Conservation (phyloP, 1,284 basidiomycete genomes). For the Tausonia pullulans region DNA sequence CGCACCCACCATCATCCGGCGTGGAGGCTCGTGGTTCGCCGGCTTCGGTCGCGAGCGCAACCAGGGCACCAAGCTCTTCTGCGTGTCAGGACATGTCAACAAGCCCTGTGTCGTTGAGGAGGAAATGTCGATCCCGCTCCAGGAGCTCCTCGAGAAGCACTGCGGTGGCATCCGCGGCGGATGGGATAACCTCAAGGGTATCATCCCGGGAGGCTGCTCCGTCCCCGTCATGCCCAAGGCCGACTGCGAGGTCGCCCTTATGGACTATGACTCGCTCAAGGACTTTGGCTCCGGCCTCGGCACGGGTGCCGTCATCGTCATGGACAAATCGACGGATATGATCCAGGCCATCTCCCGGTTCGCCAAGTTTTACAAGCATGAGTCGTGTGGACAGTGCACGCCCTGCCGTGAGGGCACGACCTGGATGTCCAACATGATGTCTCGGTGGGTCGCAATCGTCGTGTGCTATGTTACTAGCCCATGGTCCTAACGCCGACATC, state of each 20-base stretch:
- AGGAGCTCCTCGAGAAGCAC: slow-evolving; percentile 87
- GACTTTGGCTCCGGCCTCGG: slow-evolving; percentile 90
- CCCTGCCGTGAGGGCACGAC: slow-evolving; percentile 89
- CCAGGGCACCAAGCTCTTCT: slow-evolving; percentile 90
- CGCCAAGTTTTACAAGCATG: slow-evolving; percentile 94
- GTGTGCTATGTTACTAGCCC: no score
- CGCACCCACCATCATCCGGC: slow-evolving; percentile 88
- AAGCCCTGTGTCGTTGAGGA: slow-evolving; percentile 97
- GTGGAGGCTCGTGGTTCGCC: slow-evolving; percentile 88
- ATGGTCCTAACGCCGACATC: no score
- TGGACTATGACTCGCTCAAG: slow-evolving; percentile 98
- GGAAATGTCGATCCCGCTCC: slow-evolving; percentile 92
- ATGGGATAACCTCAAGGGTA: slow-evolving; percentile 86
- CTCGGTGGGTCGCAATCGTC: slow-evolving; percentile 41
- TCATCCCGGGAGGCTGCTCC: slow-evolving; percentile 89
- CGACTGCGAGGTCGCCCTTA: slow-evolving; percentile 72
- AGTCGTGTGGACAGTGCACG: slow-evolving; percentile 97
- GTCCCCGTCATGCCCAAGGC: slow-evolving; percentile 86
- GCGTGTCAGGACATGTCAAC: slow-evolving; percentile 95
- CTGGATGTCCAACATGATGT: slow-evolving; percentile 99
- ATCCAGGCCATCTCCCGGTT: slow-evolving; percentile 87
- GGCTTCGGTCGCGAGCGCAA: slow-evolving; percentile 86
- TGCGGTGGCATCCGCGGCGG: slow-evolving; percentile 90
- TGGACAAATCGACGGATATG: slow-evolving; percentile 96
- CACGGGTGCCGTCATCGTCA: slow-evolving; percentile 96